Conservation (phyloP, 352 stramenopile species). For the Pythium monospermum region DNA sequence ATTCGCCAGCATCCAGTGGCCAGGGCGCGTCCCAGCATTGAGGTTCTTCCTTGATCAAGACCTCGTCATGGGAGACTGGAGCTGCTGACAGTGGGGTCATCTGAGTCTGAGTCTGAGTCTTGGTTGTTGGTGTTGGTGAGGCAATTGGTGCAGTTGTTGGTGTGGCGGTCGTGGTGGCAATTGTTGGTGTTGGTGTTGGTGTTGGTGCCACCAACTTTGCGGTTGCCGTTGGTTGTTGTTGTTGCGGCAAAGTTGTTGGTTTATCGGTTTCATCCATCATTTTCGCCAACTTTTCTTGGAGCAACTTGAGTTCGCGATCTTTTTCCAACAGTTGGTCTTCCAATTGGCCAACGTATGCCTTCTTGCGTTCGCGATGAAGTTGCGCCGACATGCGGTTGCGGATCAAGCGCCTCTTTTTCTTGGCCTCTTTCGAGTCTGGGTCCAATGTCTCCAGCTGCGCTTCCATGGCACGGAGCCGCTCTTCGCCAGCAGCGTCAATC, state of each 20-base stretch:
- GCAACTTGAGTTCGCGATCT: slow-evolving; percentile 63
- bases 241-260: slow-evolving; percentile 40
- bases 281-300: slow-evolving; percentile 71
- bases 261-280: slow-evolving; percentile 62
- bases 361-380: slow-evolving; percentile 84
- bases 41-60: slow-evolving; percentile 65
- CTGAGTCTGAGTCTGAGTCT: not conserved
- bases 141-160: not conserved
- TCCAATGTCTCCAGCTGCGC: slow-evolving; percentile 78
- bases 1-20: slow-evolving; percentile 25
- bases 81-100: not conserved
- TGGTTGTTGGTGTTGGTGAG: not conserved
- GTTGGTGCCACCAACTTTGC: not conserved
- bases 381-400: slow-evolving; percentile 88
- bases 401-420: slow-evolving; percentile 87
- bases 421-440: slow-evolving; percentile 84
- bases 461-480: slow-evolving; percentile 79
- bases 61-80: slow-evolving; percentile 16
- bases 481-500: slow-evolving; percentile 64
- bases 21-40: slow-evolving; percentile 26
- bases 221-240: not conserved
- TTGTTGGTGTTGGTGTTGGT: slow-evolving; percentile 14
- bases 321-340: slow-evolving; percentile 82
- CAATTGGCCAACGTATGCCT: slow-evolving; percentile 82
- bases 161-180: too few relatives aligned